phyloP scores from a whole-genome alignment of 805 yeast genomes.

The Spathaspora hagerdaliae region DNA sequence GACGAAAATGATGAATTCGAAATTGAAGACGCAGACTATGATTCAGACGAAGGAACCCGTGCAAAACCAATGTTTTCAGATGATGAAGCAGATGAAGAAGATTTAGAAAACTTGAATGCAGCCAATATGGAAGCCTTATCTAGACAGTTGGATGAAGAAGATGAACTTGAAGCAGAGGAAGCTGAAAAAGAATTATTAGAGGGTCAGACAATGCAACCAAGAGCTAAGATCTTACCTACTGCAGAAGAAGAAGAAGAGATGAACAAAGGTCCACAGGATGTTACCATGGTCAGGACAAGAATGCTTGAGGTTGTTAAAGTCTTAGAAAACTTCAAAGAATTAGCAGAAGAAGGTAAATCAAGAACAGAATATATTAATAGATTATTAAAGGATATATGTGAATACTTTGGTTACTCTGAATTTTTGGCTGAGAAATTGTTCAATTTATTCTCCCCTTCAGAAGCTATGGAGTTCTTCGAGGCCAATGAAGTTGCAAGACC shows the following conservation, averaged over 20 bases:
- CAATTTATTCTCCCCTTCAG: constrained; percentile 87
- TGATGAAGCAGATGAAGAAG: constrained; percentile 52
- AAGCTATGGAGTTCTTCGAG: constrained; percentile 97
- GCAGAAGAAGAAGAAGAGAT: constrained; percentile 58
- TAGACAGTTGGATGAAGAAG: constrained; percentile 55
- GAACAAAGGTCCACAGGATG: constrained; percentile 61
- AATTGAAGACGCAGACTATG: constrained; percentile 25
- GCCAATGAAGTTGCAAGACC: constrained; percentile 98
- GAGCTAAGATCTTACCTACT: constrained; percentile 74
- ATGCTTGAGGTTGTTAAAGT: constrained; percentile 95
- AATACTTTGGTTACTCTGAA: constrained; percentile 89
- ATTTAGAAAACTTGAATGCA: constrained; percentile 66
- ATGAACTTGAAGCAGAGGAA: constrained; percentile 45
- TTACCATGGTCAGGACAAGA: constrained; percentile 82
- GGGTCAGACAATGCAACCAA: constrained; percentile 58
- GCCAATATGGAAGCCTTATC: constrained; percentile 82
- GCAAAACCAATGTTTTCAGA: constrained; percentile 80
- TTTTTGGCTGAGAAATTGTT: constrained; percentile 92
- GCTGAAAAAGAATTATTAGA: constrained; percentile 55
- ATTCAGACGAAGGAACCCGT: constrained; percentile 60
- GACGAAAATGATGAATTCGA: constrained; percentile 42
- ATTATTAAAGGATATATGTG: constrained; percentile 79
- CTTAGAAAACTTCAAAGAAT: constrained; percentile 77
- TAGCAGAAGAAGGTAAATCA: constrained; percentile 82
- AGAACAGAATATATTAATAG: constrained; percentile 80